Conservation (phyloP, 805 yeast species). For the Sungouiozyma intestinalis region DNA sequence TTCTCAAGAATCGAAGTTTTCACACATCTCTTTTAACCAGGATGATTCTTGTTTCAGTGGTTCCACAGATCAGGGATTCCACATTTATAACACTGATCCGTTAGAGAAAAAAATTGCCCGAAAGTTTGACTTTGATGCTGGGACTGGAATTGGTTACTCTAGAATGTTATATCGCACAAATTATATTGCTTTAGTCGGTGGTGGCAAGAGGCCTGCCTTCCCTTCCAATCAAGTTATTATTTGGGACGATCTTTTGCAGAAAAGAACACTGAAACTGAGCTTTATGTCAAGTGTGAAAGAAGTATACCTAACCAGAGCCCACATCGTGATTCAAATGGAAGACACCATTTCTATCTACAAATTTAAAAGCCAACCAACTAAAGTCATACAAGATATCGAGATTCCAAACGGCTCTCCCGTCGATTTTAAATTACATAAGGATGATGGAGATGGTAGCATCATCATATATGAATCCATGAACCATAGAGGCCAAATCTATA, state of each 20-base stretch:
- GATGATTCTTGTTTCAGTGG: conserved; percentile 85
- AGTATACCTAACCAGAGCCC: conserved; percentile 62
- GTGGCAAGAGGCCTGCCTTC: conserved; percentile 70
- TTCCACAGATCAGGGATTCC: conserved; percentile 71
- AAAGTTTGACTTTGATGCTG: conserved; percentile 38
- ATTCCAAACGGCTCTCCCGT: conserved; percentile 14
- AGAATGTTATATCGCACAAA: conserved; percentile 86
- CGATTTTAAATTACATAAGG: conserved; percentile 18
- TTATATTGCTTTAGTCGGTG: conserved; percentile 83
- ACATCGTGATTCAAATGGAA: conserved; percentile 62
- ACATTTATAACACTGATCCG: conserved; percentile 82
- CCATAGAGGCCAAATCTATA: conserved; percentile 23
- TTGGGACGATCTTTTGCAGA: conserved; percentile 85
- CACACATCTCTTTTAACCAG: conserved; percentile 69
- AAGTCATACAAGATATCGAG: conserved; percentile 29
- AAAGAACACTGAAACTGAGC: conserved; percentile 61
- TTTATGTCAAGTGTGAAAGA: conserved; percentile 67
- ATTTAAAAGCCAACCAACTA: conserved; percentile 69
- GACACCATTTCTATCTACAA: conserved; percentile 66
- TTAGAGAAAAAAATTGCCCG: conserved; percentile 30
- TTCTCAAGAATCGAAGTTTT: conserved; percentile 22
- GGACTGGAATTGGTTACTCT: conserved; percentile 59
- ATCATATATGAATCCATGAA: conserved; percentile 8
- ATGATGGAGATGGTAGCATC: conserved; percentile 2
- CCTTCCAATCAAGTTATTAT: conserved; percentile 72